Evolutionary conservation across 1,139 yeast species (phyloP).

Genomic region (Scheffersomyces cryptocercus): DNA sequence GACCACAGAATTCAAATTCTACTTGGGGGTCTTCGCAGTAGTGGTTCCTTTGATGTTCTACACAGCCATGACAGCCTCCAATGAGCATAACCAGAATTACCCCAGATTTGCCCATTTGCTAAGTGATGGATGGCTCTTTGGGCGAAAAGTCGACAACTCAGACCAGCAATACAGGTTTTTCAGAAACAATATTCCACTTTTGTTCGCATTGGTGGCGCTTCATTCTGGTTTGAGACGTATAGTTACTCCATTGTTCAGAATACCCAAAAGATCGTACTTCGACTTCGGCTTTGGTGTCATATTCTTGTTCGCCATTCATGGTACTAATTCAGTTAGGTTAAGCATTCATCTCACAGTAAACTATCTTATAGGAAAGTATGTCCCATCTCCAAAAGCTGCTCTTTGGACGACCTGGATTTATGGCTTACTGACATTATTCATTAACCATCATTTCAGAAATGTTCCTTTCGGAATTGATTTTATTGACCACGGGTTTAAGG

Average conservation of each 20-base stretch:
- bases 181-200: constrained; percentile 70
- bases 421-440: constrained; percentile 71
- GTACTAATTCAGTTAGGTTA: constrained; percentile 67
- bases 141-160: constrained; percentile 83
- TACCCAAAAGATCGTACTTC: constrained; percentile 48
- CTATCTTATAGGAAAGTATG: constrained; percentile 52
- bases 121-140: constrained; percentile 74
- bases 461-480: constrained; percentile 52
- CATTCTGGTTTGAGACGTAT: constrained; percentile 56
- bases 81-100: constrained; percentile 77
- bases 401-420: constrained; percentile 64
- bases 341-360: constrained; percentile 56
- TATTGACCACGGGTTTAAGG: constrained; percentile 62
- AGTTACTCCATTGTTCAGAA: constrained; percentile 19
- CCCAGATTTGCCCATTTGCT: constrained; percentile 60
- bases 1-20: constrained; percentile 71
- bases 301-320: constrained; percentile 78
- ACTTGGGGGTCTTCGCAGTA: constrained; percentile 59
- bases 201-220: constrained; percentile 51
- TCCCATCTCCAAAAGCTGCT: constrained; percentile 31
- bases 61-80: constrained; percentile 81
- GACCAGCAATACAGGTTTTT: constrained; percentile 89
- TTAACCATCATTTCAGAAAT: constrained; percentile 68
- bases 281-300: constrained; percentile 73
- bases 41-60: constrained; percentile 81